phyloP scores from a whole-genome alignment of 2,329 filamentous ascomycete species.

The Dactylonectria estremocensis region DNA sequence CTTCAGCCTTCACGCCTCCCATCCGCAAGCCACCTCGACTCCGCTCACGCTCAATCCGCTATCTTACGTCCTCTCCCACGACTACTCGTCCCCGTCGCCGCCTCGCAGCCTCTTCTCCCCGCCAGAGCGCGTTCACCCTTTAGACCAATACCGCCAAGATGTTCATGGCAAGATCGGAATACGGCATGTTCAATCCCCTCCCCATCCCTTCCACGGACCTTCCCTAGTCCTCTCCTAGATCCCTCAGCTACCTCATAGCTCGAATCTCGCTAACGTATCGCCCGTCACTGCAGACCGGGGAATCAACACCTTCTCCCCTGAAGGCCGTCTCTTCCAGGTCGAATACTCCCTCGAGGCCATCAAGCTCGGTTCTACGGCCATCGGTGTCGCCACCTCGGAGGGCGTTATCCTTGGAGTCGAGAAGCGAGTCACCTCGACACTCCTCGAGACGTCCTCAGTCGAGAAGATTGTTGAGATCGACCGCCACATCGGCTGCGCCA shows the following conservation, averaged over 20 bases:
- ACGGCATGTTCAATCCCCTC: conserved; percentile 77
- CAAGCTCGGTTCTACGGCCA: conserved; percentile 98
- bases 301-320: conserved; percentile 99
- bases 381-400: conserved; percentile 95
- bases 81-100: conserved; percentile 1
- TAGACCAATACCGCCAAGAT: conserved; percentile 72
- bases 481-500: conserved; percentile 98
- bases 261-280: conserved; percentile 36
- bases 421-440: conserved; percentile 97
- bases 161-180: conserved; percentile 99
- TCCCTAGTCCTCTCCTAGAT: conserved; percentile 10
- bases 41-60: conserved; percentile 10
- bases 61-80: not conserved
- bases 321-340: conserved; percentile 99
- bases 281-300: conserved; percentile 81
- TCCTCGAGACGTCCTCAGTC: conserved; percentile 97
- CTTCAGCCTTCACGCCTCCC: conserved; percentile 40
- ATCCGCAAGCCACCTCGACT: conserved; percentile 18
- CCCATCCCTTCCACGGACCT: conserved; percentile 41
- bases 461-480: conserved; percentile 99
- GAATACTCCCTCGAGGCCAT: conserved; percentile 99
- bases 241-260: not conserved
- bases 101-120: conserved; percentile 15
- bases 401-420: conserved; percentile 98
- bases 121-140: conserved; percentile 18